Evolutionary conservation across 2,329 filamentous ascomycete genomes (phyloP).

Genomic region (Aspergillus oerlinghausenensis): DNA sequence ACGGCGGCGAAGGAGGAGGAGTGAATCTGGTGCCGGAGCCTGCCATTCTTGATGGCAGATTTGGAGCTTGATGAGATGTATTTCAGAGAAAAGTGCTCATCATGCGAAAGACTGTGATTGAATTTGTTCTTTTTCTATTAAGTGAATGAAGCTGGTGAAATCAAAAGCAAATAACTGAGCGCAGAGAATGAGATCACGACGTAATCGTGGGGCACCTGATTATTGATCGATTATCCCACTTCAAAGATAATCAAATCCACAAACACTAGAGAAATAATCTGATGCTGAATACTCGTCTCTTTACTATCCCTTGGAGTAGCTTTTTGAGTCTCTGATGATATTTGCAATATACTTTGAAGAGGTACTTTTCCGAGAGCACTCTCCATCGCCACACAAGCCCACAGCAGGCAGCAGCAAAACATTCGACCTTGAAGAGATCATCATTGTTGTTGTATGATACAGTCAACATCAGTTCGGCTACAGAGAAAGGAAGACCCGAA

Average conservation of each 20-base stretch:
- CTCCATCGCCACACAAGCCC: neutral
- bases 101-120: neutral
- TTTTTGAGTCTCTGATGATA: neutral
- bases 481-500: neutral
- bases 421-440: neutral
- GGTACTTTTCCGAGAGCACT: neutral
- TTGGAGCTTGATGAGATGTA: slow-evolving; percentile 1
- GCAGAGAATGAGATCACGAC: slow-evolving; percentile 6
- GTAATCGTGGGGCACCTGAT: slow-evolving; percentile 14
- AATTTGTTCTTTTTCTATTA: neutral
- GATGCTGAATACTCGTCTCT: neutral
- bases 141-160: neutral
- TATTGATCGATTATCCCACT: neutral
- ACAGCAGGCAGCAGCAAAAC: neutral
- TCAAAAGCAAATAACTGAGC: neutral
- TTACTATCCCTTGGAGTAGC: neutral
- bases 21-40: slow-evolving; percentile 30
- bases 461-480: neutral
- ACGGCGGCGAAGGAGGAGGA: slow-evolving; percentile 49
- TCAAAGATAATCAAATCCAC: neutral
- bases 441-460: neutral
- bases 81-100: neutral
- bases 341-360: neutral
- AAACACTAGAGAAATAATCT: neutral
- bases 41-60: slow-evolving; percentile 22